Evolutionary conservation across 2,329 filamentous ascomycete species (phyloP).

Genomic region (Aspergillus fumigatus): DNA sequence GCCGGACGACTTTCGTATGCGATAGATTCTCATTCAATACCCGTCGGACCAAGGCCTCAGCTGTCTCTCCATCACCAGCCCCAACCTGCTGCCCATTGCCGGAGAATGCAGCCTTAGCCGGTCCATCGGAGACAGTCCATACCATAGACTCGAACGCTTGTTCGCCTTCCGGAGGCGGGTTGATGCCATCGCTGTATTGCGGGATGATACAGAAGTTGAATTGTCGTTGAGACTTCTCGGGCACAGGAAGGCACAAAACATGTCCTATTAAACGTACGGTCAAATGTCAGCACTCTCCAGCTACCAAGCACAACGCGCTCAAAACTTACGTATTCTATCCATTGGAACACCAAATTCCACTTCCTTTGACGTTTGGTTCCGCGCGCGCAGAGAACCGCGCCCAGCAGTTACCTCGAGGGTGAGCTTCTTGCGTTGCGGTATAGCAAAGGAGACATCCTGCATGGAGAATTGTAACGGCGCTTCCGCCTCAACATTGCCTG

Average conservation of each 20-base stretch:
- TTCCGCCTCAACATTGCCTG: conserved; percentile 31
- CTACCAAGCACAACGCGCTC: neutral
- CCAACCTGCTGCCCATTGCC: conserved; percentile 42
- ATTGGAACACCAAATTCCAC: conserved; percentile 52
- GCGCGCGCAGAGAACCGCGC: conserved; percentile 42
- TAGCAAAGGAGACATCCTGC: conserved; percentile 56
- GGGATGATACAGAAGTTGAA: conserved; percentile 61
- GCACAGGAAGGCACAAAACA: conserved; percentile 58
- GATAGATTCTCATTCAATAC: conserved; percentile 48
- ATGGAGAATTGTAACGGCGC: conserved; percentile 41
- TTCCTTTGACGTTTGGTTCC: conserved; percentile 47
- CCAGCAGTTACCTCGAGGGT: conserved; percentile 52
- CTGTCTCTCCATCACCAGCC: conserved; percentile 43
- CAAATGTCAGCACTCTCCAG: conserved; percentile 8
- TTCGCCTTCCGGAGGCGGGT: conserved; percentile 38
- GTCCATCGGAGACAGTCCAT: conserved; percentile 55
- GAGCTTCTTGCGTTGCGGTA: conserved; percentile 61
- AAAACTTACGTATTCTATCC: conserved; percentile 44
- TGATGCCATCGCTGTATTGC: conserved; percentile 47
- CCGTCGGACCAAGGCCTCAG: conserved; percentile 40
- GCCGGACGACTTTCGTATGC: conserved; percentile 47
- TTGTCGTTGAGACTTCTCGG: conserved; percentile 60
- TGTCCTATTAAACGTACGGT: conserved; percentile 39
- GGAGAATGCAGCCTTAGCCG: conserved; percentile 42
- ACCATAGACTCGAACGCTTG: conserved; percentile 52